Evolutionary conservation across 495 filamentous ascomycete species (phyloP), one percentile per base, ranked within the genome.

Genomic region (Saxophila tyrrhenica): DNA sequence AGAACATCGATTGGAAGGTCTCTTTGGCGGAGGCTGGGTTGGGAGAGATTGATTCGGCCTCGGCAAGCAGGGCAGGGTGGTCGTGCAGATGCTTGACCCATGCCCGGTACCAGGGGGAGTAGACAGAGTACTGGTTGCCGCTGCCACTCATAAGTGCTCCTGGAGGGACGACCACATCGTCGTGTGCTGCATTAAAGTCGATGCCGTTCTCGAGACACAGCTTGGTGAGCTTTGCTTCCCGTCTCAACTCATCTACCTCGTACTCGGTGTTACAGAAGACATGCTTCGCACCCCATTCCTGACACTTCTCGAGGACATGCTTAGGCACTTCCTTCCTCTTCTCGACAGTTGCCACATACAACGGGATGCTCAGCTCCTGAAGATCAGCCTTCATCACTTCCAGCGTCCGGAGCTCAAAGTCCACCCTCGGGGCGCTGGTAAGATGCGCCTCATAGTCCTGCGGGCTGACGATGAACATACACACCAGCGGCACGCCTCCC

Each of bases 371-470:
- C 48, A 92, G 65, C 52, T 77, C 74, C 0, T 67, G 78, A 32
- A 95, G 63, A 61, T 89, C 86, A 29, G 69, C 58, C 61, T 82
- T 80, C 62, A 95, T 60, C 9, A 80, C 72, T 20, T 70, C 70
- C 59, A 95, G 56, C 0, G 80, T 83, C 19, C 88, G 73, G 8
- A 94, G 66, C 43, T 82, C 84, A 52, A 94, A 89, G 63, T 94
- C 89, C 15, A 94, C 84, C 23, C 87, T 73, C 2, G 80, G 77
- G 0, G 87, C 77, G 47, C 84, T 78, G 0, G 79, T 82, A 35
- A 85, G 62, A 68, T 95, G 90, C 1, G 90, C 90, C 57, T 87
- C 82, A 54, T 85, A 81, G 65, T 96, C 90, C 68, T 94, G 80
- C 1, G 86, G 89, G 35, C 86, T 90, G n/a, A 89, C 57, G 11